Evolutionary conservation across 371 early-diverging fungal species (phyloP), one percentile per base, ranked within the genome.

Genomic region (Syncephalastrum racemosum): DNA sequence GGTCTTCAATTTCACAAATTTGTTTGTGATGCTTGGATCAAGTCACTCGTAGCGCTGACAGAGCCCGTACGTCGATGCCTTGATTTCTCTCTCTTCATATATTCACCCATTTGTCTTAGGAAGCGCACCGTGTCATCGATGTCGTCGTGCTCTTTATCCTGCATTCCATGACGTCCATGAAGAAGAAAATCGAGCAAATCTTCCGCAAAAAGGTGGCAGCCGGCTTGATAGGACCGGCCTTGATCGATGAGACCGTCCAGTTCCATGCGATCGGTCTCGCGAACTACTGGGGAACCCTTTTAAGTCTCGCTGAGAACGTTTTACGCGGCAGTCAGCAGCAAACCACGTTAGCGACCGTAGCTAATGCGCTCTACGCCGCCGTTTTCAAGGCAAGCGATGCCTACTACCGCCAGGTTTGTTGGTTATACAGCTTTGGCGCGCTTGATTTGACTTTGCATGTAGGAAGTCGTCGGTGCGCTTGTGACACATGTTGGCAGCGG

Each of bases 401-500:
- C 10, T 87, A 85, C 60, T 80, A 88, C 58, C 81, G 84, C 41
- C 90, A 90, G 46, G 75, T 70, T 62, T 27, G 25, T 46, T 8
- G 6, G 1, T 2, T 10, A 15, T 27, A 46, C 40, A 8, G 8
- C 24, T 7, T 6, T 6, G 19, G 12, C 13, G 15, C 19, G 16
- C 1, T 18, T n/a, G 51, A 23, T 24, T 41, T 20, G 14, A 49
- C 8, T 20, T 53, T n/a, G 25, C 18, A 43, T 7, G 39, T 60
- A 74, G 77, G 93, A 92, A 70, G 85, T 90, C 23, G 68, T 91
- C 27, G 90, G 86, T 6, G 83, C 85, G 2, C 64, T 92, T 25
- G 88, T 91, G 0, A 88, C 88, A n/a, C 91, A 92, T 58, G 85
- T 92, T 46, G 93, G 92, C 36, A 90, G 90, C 56, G 91, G 91